These are phyloP conservation scores for Parastagonospora nodorum DNA, from an alignment of 2,329 filamentous ascomycete species.

Conservation along the genomic window DNA sequence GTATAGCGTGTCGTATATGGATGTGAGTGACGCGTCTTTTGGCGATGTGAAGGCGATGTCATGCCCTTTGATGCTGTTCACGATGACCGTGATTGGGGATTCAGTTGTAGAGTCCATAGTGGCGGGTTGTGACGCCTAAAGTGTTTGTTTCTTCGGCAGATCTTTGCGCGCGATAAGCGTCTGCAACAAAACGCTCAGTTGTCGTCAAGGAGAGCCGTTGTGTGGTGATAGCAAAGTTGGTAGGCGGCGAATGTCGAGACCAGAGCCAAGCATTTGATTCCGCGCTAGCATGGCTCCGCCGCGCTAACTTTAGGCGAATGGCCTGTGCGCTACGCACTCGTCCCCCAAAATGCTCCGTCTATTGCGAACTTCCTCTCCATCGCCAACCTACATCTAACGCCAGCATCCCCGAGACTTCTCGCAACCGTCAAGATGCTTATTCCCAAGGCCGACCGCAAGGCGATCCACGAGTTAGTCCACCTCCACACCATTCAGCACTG, in stretches of 20 bases:
- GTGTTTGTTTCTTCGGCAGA: no score
- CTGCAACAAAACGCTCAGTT: no score
- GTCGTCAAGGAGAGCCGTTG: neutral
- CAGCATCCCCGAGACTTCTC: constrained; percentile 32
- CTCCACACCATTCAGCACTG: constrained; percentile 19
- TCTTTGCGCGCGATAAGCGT: no score
- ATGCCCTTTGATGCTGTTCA: constrained; percentile 83
- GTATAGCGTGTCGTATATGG: constrained; percentile 68
- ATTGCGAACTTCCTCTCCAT: constrained; percentile 20
- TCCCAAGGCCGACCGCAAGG: constrained; percentile 99
- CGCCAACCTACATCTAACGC: constrained; percentile 18
- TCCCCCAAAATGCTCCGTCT: constrained; percentile 15
- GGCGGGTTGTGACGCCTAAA: no score
- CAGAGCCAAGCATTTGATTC: neutral
- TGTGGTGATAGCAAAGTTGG: neutral
- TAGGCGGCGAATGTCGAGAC: no score
- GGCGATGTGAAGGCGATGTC: constrained; percentile 81
- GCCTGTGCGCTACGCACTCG: constrained; percentile 7
- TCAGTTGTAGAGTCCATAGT: constrained; percentile 31
- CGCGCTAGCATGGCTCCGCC: neutral
- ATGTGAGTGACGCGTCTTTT: constrained; percentile 66
- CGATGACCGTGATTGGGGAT: constrained; percentile 62
- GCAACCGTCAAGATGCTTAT: constrained; percentile 73
- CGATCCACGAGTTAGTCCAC: constrained; percentile 98
- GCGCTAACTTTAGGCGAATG: constrained; percentile 1